Percentiles rank a stretch among this genome's conserved stretches.
These are phyloP conservation scores for Mucor circinelloides DNA, from an alignment of 371 early-diverging fungal genomes.

Conservation along the genomic window DNA sequence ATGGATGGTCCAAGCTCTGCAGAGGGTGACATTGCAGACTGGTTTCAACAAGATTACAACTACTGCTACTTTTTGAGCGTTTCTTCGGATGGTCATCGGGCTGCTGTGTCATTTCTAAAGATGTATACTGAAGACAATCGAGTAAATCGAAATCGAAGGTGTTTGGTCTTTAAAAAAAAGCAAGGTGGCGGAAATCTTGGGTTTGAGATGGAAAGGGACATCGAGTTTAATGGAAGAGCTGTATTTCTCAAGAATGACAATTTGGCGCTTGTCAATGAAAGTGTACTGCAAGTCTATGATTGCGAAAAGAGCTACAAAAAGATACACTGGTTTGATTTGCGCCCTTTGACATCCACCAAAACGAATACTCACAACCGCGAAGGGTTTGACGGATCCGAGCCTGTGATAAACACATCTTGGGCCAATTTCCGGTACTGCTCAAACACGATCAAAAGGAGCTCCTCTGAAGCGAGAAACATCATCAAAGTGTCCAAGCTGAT, in stretches of 20 bases:
- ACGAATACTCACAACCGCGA: background rate
- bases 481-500: slow-evolving; percentile 7
- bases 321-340: background rate
- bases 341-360: background rate
- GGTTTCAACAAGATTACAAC: too few species aligned
- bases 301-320: background rate
- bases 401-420: background rate
- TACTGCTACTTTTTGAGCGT: too few species aligned
- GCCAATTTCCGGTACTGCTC: background rate
- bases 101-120: too few species aligned
- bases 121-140: too few species aligned
- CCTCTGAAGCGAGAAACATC: background rate
- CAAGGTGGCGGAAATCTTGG: too few species aligned
- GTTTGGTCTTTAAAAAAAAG: too few species aligned
- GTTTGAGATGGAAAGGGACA: too few species aligned
- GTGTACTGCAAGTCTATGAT: background rate
- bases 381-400: background rate
- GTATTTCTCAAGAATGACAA: background rate
- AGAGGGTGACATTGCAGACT: too few species aligned
- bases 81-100: too few species aligned
- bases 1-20: too few species aligned
- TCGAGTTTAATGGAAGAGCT: background rate
- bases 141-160: too few species aligned
- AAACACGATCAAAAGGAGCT: background rate
- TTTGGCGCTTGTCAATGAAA: background rate